Evolutionary conservation across 1,139 yeast genomes (phyloP), one percentile per base, ranked within the genome.

Genomic region (Blastobotrys elegans): DNA sequence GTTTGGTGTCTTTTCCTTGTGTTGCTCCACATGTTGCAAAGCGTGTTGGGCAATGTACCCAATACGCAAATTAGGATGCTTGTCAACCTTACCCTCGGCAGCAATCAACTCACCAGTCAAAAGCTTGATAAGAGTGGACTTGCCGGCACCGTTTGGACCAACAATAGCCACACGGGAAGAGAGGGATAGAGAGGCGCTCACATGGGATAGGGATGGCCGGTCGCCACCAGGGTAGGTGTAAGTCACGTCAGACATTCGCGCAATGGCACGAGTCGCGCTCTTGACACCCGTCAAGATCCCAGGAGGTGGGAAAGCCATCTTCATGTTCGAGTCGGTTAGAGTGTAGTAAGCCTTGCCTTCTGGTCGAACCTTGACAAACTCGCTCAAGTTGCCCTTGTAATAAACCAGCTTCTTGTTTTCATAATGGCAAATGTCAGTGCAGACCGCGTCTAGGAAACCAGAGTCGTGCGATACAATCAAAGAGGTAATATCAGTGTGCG

Each of bases 141-240:
- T 92, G 73, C 98, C 98, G 49, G 98, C 98, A 76, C 98, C 98
- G 67, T 92, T 92, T 55, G 98, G 97, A 49, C 98, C 98, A 54
- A 92, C 72, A 62, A 92, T 83, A 40, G 97, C 98, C 56, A 92
- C 96, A 72, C 98, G 84, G 37, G 97, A 90, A 16, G 96, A 86
- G 54, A 92, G 74, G 1, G 96, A 85, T 54, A 92, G 76, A 13
- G 96, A 84, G 69, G 95, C 87, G 3, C 96, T 83, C 44, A 89
- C 95, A 64, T 87, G 65, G 26, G 67, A 64, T 60, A 92, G 74
- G 3, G 96, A 87, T 29, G 97, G 96, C 65, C 85, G 85, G 14
- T 79, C 69, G 33, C 90, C 87, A 49, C 96, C 95, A 22, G 97
- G 97, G 65, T 92, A 92, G 31, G 88, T 66, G 69, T 88, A 92